phyloP scores from a whole-genome alignment of 495 filamentous ascomycete species.

The Penicillium paradoxum region DNA sequence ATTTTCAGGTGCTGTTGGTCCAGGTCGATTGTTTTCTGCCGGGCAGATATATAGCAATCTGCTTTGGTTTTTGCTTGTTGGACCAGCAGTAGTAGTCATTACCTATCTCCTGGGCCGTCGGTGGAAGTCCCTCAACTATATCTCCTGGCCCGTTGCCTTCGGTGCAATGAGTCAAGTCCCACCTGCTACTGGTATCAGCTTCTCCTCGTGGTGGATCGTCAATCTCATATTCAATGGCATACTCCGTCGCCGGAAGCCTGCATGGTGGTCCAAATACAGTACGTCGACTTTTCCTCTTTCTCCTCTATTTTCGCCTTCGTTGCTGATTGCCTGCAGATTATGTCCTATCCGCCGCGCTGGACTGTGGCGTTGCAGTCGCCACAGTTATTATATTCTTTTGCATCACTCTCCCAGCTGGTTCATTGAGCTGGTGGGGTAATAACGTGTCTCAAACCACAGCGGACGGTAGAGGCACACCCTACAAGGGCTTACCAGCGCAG shows the following conservation, averaged over 20 bases:
- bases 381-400: constrained; percentile 64
- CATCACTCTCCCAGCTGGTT: constrained; percentile 59
- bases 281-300: constrained; percentile 38
- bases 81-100: constrained; percentile 50
- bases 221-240: constrained; percentile 61
- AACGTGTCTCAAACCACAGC: constrained; percentile 43
- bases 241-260: constrained; percentile 51
- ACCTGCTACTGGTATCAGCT: constrained; percentile 64
- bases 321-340: constrained; percentile 54
- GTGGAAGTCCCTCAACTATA: constrained; percentile 49
- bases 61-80: constrained; percentile 59
- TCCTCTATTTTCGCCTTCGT: constrained; percentile 35
- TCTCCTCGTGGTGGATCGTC: constrained; percentile 63
- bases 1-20: constrained; percentile 50
- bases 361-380: constrained; percentile 56
- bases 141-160: constrained; percentile 65
- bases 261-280: constrained; percentile 62
- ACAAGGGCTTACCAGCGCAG: constrained; percentile 28
- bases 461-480: constrained; percentile 44
- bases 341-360: constrained; percentile 55
- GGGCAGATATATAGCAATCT: constrained; percentile 62
- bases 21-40: constrained; percentile 61
- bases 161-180: constrained; percentile 61
- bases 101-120: constrained; percentile 53
- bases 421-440: constrained; percentile 67